phyloP scores from a whole-genome alignment of 768 basidiomycete genomes.

The Candolleomyces aberdarensis region DNA sequence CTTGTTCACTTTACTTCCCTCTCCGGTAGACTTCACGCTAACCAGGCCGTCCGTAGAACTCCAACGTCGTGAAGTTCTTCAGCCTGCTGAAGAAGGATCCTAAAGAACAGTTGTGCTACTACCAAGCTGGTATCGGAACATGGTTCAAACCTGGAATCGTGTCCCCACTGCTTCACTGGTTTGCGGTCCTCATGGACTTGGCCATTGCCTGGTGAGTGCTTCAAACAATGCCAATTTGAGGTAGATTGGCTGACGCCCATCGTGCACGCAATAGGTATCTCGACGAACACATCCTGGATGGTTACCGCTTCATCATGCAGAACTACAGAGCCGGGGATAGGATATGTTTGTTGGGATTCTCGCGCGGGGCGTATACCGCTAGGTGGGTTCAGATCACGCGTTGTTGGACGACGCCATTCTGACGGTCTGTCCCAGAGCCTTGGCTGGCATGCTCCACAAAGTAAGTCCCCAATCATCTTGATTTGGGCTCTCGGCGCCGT shows the following conservation, averaged over 20 bases:
- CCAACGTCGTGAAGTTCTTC: conserved; percentile 72
- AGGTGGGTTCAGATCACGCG: conserved; percentile 34
- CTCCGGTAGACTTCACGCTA: not conserved
- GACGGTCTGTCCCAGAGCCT: conserved; percentile 44
- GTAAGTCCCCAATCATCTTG: conserved; percentile 23
- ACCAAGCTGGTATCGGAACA: conserved; percentile 60
- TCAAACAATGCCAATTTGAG: not conserved
- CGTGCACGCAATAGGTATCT: conserved; percentile 48
- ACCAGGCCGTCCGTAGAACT: conserved; percentile 36
- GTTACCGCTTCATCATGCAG: conserved; percentile 78
- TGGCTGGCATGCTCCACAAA: conserved; percentile 75
- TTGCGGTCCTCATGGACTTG: conserved; percentile 59
- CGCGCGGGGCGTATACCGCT: conserved; percentile 51
- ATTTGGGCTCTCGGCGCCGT: not conserved
- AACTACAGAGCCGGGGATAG: conserved; percentile 72
- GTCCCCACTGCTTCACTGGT: conserved; percentile 54
- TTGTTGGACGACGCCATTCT: not conserved
- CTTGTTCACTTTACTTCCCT: no score
- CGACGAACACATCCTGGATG: conserved; percentile 67
- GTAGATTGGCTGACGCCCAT: no score
- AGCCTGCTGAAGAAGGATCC: conserved; percentile 61
- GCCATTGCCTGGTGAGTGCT: conserved; percentile 67
- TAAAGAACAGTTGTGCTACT: conserved; percentile 60
- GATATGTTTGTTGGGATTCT: conserved; percentile 79
- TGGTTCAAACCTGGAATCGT: conserved; percentile 64